Evolutionary conservation across 192 early-diverging fungal genomes (phyloP).

Genomic region (Entophlyctis luteolus): DNA sequence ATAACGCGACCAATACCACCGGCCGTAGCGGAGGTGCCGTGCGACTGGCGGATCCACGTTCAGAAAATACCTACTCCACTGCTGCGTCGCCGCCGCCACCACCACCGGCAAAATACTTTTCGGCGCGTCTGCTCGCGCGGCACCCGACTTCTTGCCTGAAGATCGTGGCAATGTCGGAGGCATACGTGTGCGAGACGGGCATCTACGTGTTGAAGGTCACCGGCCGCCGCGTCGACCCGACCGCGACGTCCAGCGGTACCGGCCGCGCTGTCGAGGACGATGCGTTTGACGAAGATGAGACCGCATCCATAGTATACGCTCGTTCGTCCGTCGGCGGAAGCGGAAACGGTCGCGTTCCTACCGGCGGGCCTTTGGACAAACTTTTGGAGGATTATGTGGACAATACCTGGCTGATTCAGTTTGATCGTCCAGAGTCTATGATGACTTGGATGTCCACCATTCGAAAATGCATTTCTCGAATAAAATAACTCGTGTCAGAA

Average conservation of each 20-base stretch:
- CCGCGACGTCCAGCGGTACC: background rate
- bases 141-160: background rate
- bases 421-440: conserved; percentile 8
- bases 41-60: too few relatives aligned
- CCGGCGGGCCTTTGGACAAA: too few relatives aligned
- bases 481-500: too few relatives aligned
- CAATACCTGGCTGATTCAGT: conserved; percentile 14
- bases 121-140: too few relatives aligned
- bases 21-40: too few relatives aligned
- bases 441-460: conserved; percentile 15
- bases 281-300: background rate
- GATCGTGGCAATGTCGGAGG: background rate
- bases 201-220: conserved; percentile 8
- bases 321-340: background rate
- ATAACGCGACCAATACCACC: background rate
- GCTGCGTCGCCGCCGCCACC: background rate
- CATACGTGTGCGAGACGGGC: conserved; percentile 5
- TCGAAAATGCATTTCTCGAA: too few relatives aligned
- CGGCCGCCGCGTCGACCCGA: background rate
- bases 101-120: background rate
- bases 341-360: too few relatives aligned
- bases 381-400: background rate
- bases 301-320: background rate
- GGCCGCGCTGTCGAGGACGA: background rate
- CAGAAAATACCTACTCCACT: too few relatives aligned